phyloP scores from a whole-genome alignment of 345 rosid genomes.

The Aethionema arabicum region DNA sequence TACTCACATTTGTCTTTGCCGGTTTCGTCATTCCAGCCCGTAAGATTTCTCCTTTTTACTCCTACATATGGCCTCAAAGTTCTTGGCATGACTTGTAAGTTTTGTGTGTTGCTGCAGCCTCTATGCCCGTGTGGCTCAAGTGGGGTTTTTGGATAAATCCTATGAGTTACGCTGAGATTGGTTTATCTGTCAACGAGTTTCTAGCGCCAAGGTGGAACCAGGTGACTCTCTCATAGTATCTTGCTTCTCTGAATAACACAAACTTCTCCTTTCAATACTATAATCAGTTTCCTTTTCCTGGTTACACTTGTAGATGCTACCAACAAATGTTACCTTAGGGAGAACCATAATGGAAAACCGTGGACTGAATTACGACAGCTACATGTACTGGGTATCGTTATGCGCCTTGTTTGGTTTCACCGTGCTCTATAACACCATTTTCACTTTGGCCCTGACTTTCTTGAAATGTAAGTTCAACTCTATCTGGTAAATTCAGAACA shows the following conservation, averaged over 20 bases:
- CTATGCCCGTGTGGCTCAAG: conserved; percentile 84
- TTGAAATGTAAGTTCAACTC: conserved; percentile 46
- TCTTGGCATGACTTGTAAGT: conserved; percentile 3
- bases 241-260: conserved; percentile 2
- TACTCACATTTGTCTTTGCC: conserved; percentile 50
- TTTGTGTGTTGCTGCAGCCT: conserved; percentile 45
- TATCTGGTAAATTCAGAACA: conserved; percentile 13
- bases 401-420: conserved; percentile 52
- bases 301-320: conserved; percentile 24
- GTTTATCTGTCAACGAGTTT: conserved; percentile 63
- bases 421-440: conserved; percentile 50
- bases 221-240: conserved; percentile 32
- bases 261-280: conserved; percentile 12
- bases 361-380: conserved; percentile 42
- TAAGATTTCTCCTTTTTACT: conserved; percentile 32
- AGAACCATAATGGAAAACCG: conserved; percentile 44
- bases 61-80: conserved; percentile 1
- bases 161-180: conserved; percentile 79
- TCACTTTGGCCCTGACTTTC: conserved; percentile 50
- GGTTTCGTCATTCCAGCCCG: conserved; percentile 72
- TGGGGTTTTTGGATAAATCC: conserved; percentile 89
- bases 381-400: conserved; percentile 79
- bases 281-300: conserved; percentile 9
- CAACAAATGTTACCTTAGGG: conserved; percentile 41
- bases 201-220: conserved; percentile 61